These are phyloP conservation scores for Daucus carota DNA, from an alignment of 129 eudicot species.

Conservation along the genomic window DH1_v3.0 NC_030385.2:35920501-35921000, in stretches of 20 bases:
- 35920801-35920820: constrained; percentile 27
- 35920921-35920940: constrained; percentile 97
- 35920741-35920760: constrained; percentile 94
- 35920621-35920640: not conserved
- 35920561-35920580: not conserved
- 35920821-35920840: not conserved
- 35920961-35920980: constrained; percentile 99
- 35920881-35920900: constrained; percentile 3
- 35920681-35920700: not conserved
- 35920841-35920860: not conserved
- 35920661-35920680: not conserved
- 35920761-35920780: constrained; percentile 98
- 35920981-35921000: constrained; percentile 28
- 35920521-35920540: not conserved
- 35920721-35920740: constrained; percentile 44
- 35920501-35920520: not conserved
- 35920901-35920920: constrained; percentile 58
- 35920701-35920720: constrained; percentile 6
- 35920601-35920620: not conserved
- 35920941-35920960: constrained; percentile 97
- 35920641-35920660: not conserved
- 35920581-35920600: not conserved
- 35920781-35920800: constrained; percentile 97
- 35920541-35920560: not conserved
- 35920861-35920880: not conserved